These are phyloP conservation scores for Fusarium nisikadoi DNA, from an alignment of 2,329 filamentous ascomycete genomes.

Conservation along the genomic window DNA sequence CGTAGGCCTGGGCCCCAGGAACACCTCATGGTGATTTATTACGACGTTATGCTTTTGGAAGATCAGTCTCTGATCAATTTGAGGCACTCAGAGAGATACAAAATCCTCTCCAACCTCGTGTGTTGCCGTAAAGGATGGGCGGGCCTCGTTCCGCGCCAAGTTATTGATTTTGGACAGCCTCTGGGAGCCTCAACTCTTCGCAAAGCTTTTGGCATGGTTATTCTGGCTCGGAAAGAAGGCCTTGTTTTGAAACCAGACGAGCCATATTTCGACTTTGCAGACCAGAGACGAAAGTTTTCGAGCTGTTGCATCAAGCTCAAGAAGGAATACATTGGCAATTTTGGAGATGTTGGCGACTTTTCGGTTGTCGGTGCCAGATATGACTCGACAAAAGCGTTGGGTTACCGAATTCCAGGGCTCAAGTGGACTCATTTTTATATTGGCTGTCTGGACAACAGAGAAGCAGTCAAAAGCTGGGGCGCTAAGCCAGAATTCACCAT, in stretches of 20 bases:
- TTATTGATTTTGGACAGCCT: conserved; percentile 71
- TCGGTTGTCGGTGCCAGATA: conserved; percentile 81
- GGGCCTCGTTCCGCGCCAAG: conserved; percentile 72
- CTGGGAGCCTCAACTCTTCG: conserved; percentile 66
- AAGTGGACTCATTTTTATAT: conserved; percentile 85
- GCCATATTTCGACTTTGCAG: conserved; percentile 74
- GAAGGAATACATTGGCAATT: conserved; percentile 80
- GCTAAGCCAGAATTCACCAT: conserved; percentile 71
- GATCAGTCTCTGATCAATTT: conserved; percentile 61
- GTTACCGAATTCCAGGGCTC: conserved; percentile 63
- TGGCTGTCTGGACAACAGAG: conserved; percentile 78
- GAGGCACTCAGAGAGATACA: conserved; percentile 69
- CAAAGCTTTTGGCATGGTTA: conserved; percentile 73
- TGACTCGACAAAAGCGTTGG: conserved; percentile 69
- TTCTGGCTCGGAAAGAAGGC: conserved; percentile 77
- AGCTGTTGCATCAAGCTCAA: conserved; percentile 83
- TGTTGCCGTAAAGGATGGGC: conserved; percentile 67
- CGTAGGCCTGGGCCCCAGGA: conserved; percentile 60
- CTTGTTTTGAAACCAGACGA: conserved; percentile 83
- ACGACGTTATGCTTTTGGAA: conserved; percentile 66
- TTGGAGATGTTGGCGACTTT: conserved; percentile 87
- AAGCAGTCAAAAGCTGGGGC: conserved; percentile 62
- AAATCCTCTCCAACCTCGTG: conserved; percentile 67
- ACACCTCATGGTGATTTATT: conserved; percentile 71
- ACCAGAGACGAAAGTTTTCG: conserved; percentile 50